phyloP scores from a whole-genome alignment of 192 early-diverging fungal species.

The Coemansia asiatica region DNA sequence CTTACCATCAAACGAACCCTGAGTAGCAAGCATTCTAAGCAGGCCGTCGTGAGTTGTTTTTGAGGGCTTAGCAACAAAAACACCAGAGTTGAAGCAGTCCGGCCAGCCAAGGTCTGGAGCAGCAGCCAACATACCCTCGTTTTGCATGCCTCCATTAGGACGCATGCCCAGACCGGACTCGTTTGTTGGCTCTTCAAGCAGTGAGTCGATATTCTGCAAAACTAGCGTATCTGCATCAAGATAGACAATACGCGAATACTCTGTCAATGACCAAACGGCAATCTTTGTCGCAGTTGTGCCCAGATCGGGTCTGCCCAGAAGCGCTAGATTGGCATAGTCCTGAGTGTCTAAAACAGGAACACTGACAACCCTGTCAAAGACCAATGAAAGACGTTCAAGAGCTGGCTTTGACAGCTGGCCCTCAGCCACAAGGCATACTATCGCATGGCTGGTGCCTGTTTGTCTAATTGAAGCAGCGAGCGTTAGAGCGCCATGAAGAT shows the following conservation, averaged over 20 bases:
- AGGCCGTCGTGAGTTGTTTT: slow-evolving; percentile 54
- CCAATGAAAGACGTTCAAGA: slow-evolving; percentile 55
- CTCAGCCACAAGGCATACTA: slow-evolving; percentile 65
- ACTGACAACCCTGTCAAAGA: slow-evolving; percentile 68
- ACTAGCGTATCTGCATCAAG: slow-evolving; percentile 88
- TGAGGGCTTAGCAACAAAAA: slow-evolving; percentile 58
- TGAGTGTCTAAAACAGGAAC: slow-evolving; percentile 68
- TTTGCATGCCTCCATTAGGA: slow-evolving; percentile 52
- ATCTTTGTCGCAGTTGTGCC: slow-evolving; percentile 88
- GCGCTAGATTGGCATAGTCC: slow-evolving; percentile 39
- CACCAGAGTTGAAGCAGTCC: slow-evolving; percentile 96
- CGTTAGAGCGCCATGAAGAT: slow-evolving; percentile 80
- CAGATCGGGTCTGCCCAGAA: slow-evolving; percentile 87
- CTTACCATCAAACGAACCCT: slow-evolving; percentile 81
- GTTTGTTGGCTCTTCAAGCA: slow-evolving; percentile 62
- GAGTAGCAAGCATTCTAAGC: slow-evolving; percentile 34
- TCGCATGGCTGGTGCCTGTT: slow-evolving; percentile 57
- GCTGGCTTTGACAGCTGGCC: slow-evolving; percentile 58
- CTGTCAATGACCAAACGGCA: slow-evolving; percentile 75
- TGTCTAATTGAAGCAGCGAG: slow-evolving; percentile 72
- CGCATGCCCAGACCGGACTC: slow-evolving; percentile 20
- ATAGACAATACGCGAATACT: slow-evolving; percentile 73
- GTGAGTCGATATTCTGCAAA: slow-evolving; percentile 70
- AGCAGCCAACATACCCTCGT: slow-evolving; percentile 69
- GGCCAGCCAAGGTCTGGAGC: slow-evolving; percentile 95